Evolutionary conservation across 495 filamentous ascomycete genomes (phyloP).

Genomic region (Hamigera avellanea): DNA sequence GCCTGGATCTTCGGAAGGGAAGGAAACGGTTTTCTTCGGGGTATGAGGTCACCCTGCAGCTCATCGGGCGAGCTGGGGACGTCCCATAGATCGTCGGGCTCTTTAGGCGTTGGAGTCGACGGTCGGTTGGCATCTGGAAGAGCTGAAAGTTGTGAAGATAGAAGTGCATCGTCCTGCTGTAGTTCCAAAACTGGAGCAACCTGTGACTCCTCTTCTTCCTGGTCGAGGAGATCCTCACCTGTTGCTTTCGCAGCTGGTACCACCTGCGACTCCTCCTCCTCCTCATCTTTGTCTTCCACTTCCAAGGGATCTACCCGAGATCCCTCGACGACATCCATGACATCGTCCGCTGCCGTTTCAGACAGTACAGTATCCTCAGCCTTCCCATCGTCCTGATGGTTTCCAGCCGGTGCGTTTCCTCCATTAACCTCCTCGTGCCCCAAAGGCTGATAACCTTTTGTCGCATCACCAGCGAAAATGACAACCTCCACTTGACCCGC

Average conservation of each 20-base stretch:
- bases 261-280: not conserved
- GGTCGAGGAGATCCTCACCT: no score
- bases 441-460: no score
- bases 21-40: constrained; percentile 4
- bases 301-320: no score
- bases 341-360: no score
- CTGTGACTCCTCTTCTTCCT: not conserved
- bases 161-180: not conserved
- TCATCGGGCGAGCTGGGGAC: constrained; percentile 23
- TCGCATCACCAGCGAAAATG: no score
- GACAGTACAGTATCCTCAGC: no score
- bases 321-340: not conserved
- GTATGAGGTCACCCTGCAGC: constrained; percentile 12
- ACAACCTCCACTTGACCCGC: not conserved
- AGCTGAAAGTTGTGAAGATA: constrained; percentile 1
- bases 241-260: not conserved
- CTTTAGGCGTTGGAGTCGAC: constrained; percentile 7
- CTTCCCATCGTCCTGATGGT: no score
- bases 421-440: no score
- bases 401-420: no score
- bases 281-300: no score
- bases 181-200: not conserved
- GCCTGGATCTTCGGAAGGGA: constrained; percentile 1
- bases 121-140: constrained; percentile 2
- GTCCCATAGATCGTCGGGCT: constrained; percentile 10